These are phyloP conservation scores for Backusella parvicylindrica DNA, from an alignment of 192 early-diverging fungal species.

Conservation along the genomic window DNA sequence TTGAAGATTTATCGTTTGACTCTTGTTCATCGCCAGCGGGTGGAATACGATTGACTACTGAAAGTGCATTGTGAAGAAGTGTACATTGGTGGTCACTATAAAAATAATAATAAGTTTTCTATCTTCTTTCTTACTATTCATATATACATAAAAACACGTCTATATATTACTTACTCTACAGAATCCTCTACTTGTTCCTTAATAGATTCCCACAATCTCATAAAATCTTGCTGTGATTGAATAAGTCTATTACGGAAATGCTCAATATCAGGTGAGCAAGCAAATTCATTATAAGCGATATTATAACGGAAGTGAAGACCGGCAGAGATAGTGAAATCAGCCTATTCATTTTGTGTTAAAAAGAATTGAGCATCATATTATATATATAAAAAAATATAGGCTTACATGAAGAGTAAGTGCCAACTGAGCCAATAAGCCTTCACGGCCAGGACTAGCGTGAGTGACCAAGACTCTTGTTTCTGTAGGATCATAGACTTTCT, in stretches of 20 bases:
- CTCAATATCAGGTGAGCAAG: slow-evolving; percentile 51
- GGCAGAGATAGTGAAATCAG: slow-evolving; percentile 60
- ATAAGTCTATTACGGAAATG: slow-evolving; percentile 46
- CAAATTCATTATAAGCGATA: slow-evolving; percentile 60
- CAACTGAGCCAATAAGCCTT: slow-evolving; percentile 55
- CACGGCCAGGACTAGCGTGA: slow-evolving; percentile 57
- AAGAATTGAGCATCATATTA: too few species aligned
- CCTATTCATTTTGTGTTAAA: too few species aligned
- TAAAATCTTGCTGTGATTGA: slow-evolving; percentile 47
- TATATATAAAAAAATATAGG: not conserved
- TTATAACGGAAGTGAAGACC: slow-evolving; percentile 62
- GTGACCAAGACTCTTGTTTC: slow-evolving; percentile 57
- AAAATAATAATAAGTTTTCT: not conserved
- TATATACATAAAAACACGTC: not conserved
- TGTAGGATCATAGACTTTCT: slow-evolving; percentile 48
- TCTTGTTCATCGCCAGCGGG: slow-evolving; percentile 29
- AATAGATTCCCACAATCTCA: slow-evolving; percentile 52
- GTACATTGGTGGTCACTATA: slow-evolving; percentile 45
- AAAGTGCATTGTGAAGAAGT: slow-evolving; percentile 48
- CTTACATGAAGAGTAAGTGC: slow-evolving; percentile 48
- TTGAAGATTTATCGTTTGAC: slow-evolving; percentile 7
- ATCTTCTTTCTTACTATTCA: not conserved
- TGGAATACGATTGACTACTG: slow-evolving; percentile 52
- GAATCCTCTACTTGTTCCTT: slow-evolving; percentile 49
- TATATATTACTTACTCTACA: slow-evolving; percentile 40